Evolutionary conservation across 1,139 yeast species (phyloP), one percentile per base, ranked within the genome.

Genomic region (Suzukiozyma palmioleophila): DNA sequence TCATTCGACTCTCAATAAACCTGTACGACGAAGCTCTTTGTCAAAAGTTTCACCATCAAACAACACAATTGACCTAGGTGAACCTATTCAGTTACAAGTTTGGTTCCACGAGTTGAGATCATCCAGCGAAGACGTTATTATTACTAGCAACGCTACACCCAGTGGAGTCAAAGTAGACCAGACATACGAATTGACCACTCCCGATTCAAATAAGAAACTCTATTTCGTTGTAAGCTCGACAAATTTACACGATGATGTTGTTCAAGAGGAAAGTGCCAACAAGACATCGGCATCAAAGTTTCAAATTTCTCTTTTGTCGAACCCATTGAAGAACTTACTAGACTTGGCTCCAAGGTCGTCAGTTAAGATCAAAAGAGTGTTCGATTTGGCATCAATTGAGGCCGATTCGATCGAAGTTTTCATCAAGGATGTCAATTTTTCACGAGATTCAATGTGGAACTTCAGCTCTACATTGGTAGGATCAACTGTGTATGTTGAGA

Each of bases 361-460:
- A 44, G 82, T 88, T 1, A 75, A 75, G 43, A 58, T 82, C 30
- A 75, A 71, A 42, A 56, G 65, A 15, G 68, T 76, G 28, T 36
- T 44, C 1, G 61, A 67, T 37, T 34, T 50, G 5, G 60, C 65
- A 7, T 60, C 66, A 1, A 84, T 78, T 8, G 84, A 79, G 44
- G 86, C 92, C 0, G 97, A 92, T 51, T 73, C 87, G 2, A 77
- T 90, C 4, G 98, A 92, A 53, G 66, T 94, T 4, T 81, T 79
- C 54, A 77, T 89, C 40, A 86, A 84, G 51, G 97, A 92, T 54
- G 71, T 87, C 16, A 80, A 85, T 50, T 63, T 94, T 14, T 80
- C 96, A 1, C 67, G 99, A 48, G 96, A 95, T 43, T 95, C 89
- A 50, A 90, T 90, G 94, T 94, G 97, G 96, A 70, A 78, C 28